phyloP scores from a whole-genome alignment of 148 eudicot species.

The Rhododendron williamsianum region DNA sequence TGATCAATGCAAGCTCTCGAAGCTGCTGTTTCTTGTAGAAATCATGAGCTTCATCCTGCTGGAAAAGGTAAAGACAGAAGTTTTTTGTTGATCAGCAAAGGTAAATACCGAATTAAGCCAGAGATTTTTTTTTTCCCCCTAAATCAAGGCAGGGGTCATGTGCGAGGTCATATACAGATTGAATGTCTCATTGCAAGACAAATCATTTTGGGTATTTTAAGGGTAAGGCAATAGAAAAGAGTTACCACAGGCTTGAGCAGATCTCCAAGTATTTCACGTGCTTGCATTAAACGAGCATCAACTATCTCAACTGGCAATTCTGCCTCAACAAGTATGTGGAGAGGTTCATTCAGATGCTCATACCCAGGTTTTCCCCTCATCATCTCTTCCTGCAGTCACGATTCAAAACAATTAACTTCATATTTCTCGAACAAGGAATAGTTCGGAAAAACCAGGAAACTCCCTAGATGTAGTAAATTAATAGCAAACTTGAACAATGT shows the following conservation, averaged over 20 bases:
- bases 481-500: neutral
- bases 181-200: neutral
- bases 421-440: conserved; percentile 1
- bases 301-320: conserved; percentile 88
- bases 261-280: conserved; percentile 95
- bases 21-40: conserved; percentile 93
- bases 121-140: too few species aligned
- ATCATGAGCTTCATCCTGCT: conserved; percentile 93
- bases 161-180: neutral
- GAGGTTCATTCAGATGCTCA: conserved; percentile 97
- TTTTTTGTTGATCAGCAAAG: neutral
- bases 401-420: neutral
- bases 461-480: neutral
- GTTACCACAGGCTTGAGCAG: conserved; percentile 91
- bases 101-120: neutral
- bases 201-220: neutral
- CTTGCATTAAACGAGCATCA: conserved; percentile 89
- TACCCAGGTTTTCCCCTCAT: conserved; percentile 97
- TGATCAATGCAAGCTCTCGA: conserved; percentile 82
- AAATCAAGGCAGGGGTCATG: neutral
- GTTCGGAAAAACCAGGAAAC: neutral
- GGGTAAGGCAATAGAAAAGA: conserved; percentile 6
- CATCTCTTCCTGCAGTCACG: conserved; percentile 73
- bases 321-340: conserved; percentile 91
- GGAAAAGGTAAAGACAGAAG: neutral